Evolutionary conservation across 202 grass and related monocot genomes (phyloP), one percentile per base, ranked within the genome.

Genomic region (Schoenoplectus tabernaemontani): DNA sequence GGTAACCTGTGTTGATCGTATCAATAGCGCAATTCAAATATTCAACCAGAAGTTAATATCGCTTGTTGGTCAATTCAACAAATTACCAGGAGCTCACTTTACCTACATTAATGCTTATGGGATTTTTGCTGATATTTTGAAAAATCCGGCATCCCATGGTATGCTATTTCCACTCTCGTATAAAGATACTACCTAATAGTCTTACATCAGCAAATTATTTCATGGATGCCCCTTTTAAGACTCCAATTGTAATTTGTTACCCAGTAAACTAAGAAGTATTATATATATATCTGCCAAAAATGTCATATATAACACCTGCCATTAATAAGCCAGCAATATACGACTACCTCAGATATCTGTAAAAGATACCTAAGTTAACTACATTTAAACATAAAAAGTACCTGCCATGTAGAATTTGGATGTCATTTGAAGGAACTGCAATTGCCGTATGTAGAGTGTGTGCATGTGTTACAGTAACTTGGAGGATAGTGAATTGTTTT

Each of bases 21-120:
- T 97, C 65, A 67, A 93, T 84, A 48, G 12, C 48, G 91, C 89
- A 57, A 58, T 97, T 44, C 58, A 82, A 15, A 80, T 90, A 4
- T 97, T 97, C 79, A 97, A 97, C 85, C 53, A 26, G 51, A 87
- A 83, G 30, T 86, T 97, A 19, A n/a, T 64, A 34, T 38, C 7
- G 15, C 17, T 92, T 0, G 91, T 93, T 4, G 87, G 88, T 57
- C 51, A 76, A 70, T 89, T 95, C 89, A 98, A 95, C 68, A 53
- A 24, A 20, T 84, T 92, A 8, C 87, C 88, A 13, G 89, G 89
- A 22, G 95, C 95, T 0, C 91, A 77, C 30, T 94, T 97, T 83
- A 95, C 89, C 13, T 95, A 92, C 81, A 54, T 98, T 66, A 90
- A 98, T 81, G 28, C 82, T 32, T 93, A 95, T 1, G 86, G 84